phyloP scores from a whole-genome alignment of 108 stramenopile species.

The Fragilaria radians region DNA sequence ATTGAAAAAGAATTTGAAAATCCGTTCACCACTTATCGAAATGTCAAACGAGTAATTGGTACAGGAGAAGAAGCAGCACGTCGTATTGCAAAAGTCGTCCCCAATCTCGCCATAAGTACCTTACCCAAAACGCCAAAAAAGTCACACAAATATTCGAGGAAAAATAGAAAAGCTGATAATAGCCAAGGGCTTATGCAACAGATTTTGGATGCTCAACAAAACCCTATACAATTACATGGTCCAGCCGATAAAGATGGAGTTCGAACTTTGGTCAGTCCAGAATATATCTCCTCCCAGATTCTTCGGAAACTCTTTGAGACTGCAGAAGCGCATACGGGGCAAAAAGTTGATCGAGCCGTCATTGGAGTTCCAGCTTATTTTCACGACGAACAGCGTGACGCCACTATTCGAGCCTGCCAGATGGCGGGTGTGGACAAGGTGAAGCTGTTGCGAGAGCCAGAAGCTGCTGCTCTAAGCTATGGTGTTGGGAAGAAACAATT shows the following conservation, averaged over 20 bases:
- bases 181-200: constrained; percentile 38
- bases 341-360: constrained; percentile 71
- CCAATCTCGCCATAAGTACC: constrained; percentile 37
- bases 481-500: constrained; percentile 49
- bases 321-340: constrained; percentile 39
- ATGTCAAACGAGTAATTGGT: constrained; percentile 83
- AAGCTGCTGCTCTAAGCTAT: constrained; percentile 94
- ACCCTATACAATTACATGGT: constrained; percentile 49
- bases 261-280: constrained; percentile 38
- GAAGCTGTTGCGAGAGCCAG: constrained; percentile 87
- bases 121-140: constrained; percentile 18
- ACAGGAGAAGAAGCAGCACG: constrained; percentile 44
- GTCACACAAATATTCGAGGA: constrained; percentile 26
- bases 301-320: constrained; percentile 46
- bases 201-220: constrained; percentile 45
- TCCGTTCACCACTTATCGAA: constrained; percentile 45
- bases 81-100: constrained; percentile 53
- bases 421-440: constrained; percentile 83
- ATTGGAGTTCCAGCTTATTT: constrained; percentile 97
- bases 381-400: constrained; percentile 78
- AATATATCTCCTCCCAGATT: constrained; percentile 72
- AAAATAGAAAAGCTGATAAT: constrained; percentile 30
- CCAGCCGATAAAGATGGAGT: constrained; percentile 1
- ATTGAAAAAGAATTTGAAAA: constrained; percentile 30
- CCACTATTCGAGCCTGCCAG: constrained; percentile 77